Evolutionary conservation across 306 rosid species (phyloP).

Genomic region (Myrica gale): DNA sequence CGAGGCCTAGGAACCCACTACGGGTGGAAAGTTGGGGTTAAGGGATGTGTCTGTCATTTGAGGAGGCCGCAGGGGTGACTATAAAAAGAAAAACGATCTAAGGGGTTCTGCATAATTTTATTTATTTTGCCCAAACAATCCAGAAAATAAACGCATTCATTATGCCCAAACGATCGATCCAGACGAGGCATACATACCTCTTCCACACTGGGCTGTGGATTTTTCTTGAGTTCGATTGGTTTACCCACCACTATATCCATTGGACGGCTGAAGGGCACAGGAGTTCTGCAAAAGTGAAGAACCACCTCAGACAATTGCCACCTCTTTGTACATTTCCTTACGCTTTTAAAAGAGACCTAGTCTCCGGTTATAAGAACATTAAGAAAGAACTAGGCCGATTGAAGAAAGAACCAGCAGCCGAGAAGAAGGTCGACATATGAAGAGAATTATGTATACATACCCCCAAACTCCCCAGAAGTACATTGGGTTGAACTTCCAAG

Average conservation of each 20-base stretch:
- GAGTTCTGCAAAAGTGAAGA: constrained; percentile 53
- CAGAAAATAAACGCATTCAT: too few species aligned
- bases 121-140: too few species aligned
- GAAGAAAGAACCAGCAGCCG: constrained; percentile 4
- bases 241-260: constrained; percentile 84
- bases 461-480: constrained; percentile 85
- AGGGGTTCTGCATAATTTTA: too few species aligned
- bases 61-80: too few species aligned
- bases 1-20: background rate
- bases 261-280: constrained; percentile 63
- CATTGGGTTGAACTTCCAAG: constrained; percentile 74
- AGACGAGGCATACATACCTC: constrained; percentile 35
- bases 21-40: background rate
- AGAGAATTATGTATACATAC: constrained; percentile 41
- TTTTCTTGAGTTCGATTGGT: constrained; percentile 68
- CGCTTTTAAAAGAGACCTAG: background rate
- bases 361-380: background rate
- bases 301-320: background rate
- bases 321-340: background rate
- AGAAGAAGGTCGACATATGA: background rate
- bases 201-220: constrained; percentile 67
- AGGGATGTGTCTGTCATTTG: background rate
- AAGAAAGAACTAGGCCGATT: background rate
- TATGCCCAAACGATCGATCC: too few species aligned
- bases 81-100: too few species aligned